Evolutionary conservation across 2,329 filamentous ascomycete species (phyloP), one percentile per base, ranked within the genome.

Genomic region (Eutypella sp.): DNA sequence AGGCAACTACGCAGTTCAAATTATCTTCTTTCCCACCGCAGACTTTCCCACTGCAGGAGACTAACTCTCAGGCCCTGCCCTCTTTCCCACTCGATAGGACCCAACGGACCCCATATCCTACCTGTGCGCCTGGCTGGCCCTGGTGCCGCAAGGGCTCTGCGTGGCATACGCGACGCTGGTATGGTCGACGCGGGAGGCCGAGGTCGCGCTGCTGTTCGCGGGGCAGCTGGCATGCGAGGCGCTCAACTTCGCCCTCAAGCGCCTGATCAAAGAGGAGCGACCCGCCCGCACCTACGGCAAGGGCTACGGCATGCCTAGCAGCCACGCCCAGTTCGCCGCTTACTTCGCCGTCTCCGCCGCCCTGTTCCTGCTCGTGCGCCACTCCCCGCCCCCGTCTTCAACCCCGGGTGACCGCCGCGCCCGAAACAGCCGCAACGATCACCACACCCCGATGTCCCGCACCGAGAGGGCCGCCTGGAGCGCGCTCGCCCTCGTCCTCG

Each of bases 271-370:
- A 63, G 89, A 97, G 67, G 89, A 96, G 66, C 80, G 93, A 41
- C 93, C 93, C 23, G 79, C 76, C 51, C 85, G 85, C 81, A 85
- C 74, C 76, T 83, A 91, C 61, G 91, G 89, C 46, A 95, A 95
- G 67, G 93, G 93, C 53, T 99, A 99, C 63, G 95, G 93, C 57
- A 99, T 99, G 95, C 93, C 93, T 44, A 78, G 73, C 7, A 96
- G 91, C 31, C 93, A 99, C 69, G 87, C 93, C 8, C 93, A 99
- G 71, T 99, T 96, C 65, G 87, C 92, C 50, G 79, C 86, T 46
- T 99, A 89, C 73, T 97, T 96, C 78, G 85, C 89, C 47, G 71
- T 95, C 47, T 93, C 87, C 51, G 71, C 97, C 48, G 75, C 81
- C 20, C 74, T 99, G 18, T 97, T 97, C 71, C 76, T 99, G 38